Base-by-base conservation (phyloP, 768 basidiomycete genomes). In the Coprinopsis sp. region DNA sequence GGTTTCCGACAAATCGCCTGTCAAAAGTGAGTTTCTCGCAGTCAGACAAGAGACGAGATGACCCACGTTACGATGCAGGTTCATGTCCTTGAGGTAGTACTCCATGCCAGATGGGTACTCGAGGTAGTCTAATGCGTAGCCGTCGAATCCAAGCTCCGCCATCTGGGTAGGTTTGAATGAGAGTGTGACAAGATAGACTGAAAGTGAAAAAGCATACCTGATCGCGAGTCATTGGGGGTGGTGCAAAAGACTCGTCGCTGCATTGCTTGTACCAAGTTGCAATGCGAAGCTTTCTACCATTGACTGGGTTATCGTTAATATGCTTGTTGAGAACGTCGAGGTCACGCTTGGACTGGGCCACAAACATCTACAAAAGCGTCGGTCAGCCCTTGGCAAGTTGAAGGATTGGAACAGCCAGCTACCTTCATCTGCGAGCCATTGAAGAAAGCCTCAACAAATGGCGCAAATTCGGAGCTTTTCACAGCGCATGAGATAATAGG, bases 261-360 rank as follows among this genome's bases (percentile, higher is more conserved):
- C 64, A 60, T 25, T 73, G 65, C 40, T 84, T 72, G 59, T 69
- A 88, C 85, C 86, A 92, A 1, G 76, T 79, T 24, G 81, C 78
- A 43, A 92, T 72, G 30, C 74, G 73, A 27, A 65, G 73, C 51
- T 65, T 72, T 53, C 72, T 65, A 25, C 79, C 84, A 11, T 76
- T 63, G 4, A 71, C 79, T 37, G 36, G 13, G 10, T 7, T 75
- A 65, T 91, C 89, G 54, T 85, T 86, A 55, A 88, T 73, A 29
- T 79, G 67, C 10, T 65, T 62, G 51, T 89, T 87, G 34, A 98
- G 69, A 2, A 72, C 65, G 49, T 83, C 69, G 41, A 88, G 88
- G 58, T 99, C 95, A 47, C 87, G 84, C 49, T 82, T 75, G 53
- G 81, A 83, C 61, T 92, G 89, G 14, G 82, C 79, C 6, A 99